Percentiles rank a stretch among this genome's conserved stretches.
These are phyloP conservation scores for Porcisia hertigi DNA, from an alignment of 208 protist species.

Conservation along the genomic window DNA sequence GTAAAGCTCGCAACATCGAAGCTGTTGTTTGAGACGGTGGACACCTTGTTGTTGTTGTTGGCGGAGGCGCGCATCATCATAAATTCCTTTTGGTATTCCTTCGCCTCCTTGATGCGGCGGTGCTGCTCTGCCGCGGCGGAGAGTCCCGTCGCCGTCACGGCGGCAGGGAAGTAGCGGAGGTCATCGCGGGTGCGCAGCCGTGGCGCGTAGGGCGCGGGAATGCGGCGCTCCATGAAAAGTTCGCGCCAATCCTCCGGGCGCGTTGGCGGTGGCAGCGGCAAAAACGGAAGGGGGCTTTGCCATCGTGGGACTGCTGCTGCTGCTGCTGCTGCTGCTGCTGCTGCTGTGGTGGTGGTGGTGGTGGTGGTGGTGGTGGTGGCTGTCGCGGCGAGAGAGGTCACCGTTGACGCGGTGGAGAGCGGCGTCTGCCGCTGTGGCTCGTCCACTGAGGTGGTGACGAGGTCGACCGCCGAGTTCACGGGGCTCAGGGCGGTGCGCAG, in stretches of 20 bases:
- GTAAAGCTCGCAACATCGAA: constrained; percentile 12
- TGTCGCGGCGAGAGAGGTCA: neutral
- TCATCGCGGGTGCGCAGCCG: constrained; percentile 77
- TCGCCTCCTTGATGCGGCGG: constrained; percentile 51
- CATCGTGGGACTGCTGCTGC: neutral
- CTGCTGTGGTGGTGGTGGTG: neutral
- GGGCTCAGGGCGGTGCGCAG: neutral
- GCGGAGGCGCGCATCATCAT: constrained; percentile 29
- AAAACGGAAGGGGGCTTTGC: neutral
- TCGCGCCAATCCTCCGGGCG: constrained; percentile 69
- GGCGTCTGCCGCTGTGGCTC: neutral
- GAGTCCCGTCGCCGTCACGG: constrained; percentile 76
- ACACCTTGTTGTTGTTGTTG: neutral
- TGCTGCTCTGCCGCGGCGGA: constrained; percentile 72
- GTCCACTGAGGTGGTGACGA: neutral
- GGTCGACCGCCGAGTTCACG: constrained; percentile 1
- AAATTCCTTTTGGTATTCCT: constrained; percentile 40
- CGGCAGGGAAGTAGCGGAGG: constrained; percentile 82
- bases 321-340: too few species aligned
- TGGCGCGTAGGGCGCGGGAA: constrained; percentile 67
- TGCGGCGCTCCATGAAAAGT: constrained; percentile 53
- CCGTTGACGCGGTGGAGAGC: neutral
- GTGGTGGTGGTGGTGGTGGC: neutral
- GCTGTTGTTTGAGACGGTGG: constrained; percentile 8
- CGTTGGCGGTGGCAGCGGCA: constrained; percentile 14